These are phyloP conservation scores for Ogataea naganishii DNA, from an alignment of 805 yeast species.

Conservation along the genomic window DNA sequence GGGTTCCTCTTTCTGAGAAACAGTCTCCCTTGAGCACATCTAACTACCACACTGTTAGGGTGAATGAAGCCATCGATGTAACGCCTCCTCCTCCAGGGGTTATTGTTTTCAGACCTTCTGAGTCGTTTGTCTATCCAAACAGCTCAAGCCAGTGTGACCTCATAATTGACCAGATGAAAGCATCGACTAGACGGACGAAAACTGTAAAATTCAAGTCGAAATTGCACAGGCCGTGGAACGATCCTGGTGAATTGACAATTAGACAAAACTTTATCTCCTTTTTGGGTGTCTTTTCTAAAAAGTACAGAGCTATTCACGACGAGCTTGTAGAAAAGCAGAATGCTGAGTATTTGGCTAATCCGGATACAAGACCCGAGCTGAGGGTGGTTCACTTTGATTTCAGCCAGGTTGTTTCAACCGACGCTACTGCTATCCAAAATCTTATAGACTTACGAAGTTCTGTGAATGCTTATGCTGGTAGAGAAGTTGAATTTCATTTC, in stretches of 20 bases:
- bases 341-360: conserved; percentile 17
- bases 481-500: conserved; percentile 85
- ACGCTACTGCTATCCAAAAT: conserved; percentile 72
- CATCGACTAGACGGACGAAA: conserved; percentile 52
- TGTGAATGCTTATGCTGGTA: conserved; percentile 63
- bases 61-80: conserved; percentile 51
- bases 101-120: conserved; percentile 74
- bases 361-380: conserved; percentile 56
- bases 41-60: conserved; percentile 21
- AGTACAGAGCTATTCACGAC: conserved; percentile 1
- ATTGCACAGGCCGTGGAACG: conserved; percentile 84
- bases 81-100: conserved; percentile 88
- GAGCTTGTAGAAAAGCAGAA: conserved; percentile 8
- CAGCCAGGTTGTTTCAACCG: conserved; percentile 65
- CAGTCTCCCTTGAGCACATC: conserved; percentile 10
- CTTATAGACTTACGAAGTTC: conserved; percentile 70
- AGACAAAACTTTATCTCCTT: conserved; percentile 10
- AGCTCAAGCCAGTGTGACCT: conserved; percentile 64
- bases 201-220: conserved; percentile 26
- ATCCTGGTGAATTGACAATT: conserved; percentile 58
- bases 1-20: conserved; percentile 55
- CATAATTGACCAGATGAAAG: conserved; percentile 59
- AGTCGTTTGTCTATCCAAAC: conserved; percentile 77
- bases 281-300: conserved; percentile 1
- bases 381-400: conserved; percentile 75